These are phyloP conservation scores for Rhizopus delemar DNA, from an alignment of 371 early-diverging fungal species.

Conservation along the genomic window DNA sequence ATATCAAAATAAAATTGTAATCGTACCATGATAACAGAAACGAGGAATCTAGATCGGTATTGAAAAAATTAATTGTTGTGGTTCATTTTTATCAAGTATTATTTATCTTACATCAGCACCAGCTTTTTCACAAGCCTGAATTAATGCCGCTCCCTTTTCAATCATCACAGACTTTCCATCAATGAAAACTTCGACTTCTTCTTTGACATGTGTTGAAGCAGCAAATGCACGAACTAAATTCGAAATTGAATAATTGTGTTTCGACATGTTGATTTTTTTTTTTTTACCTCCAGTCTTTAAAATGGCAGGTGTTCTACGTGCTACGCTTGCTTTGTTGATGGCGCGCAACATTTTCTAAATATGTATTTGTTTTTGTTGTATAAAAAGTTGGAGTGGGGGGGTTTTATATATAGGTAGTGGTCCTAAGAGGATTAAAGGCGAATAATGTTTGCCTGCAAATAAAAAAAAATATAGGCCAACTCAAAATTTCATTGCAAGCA, in stretches of 20 bases:
- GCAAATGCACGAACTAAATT: constrained; percentile 55
- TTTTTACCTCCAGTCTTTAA: constrained; percentile 43
- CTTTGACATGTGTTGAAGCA: constrained; percentile 52
- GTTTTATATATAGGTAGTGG: constrained; percentile 8
- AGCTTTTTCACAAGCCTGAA: constrained; percentile 95
- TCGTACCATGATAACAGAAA: constrained; percentile 93
- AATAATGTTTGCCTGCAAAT: constrained; percentile 12
- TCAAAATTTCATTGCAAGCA: neutral
- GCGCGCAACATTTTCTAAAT: constrained; percentile 50
- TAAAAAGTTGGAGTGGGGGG: constrained; percentile 35
- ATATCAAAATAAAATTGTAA: neutral
- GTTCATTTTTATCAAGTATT: neutral
- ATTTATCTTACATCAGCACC: constrained; percentile 65
- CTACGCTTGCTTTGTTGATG: constrained; percentile 50
- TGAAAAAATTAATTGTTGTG: neutral
- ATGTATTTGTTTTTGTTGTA: constrained; percentile 2
- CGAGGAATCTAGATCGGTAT: constrained; percentile 74
- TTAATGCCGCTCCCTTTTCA: constrained; percentile 91
- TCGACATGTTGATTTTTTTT: neutral
- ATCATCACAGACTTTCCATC: constrained; percentile 90
- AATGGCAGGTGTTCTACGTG: constrained; percentile 49
- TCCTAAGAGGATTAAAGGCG: constrained; percentile 11
- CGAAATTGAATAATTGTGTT: constrained; percentile 11
- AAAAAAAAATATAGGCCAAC: constrained; percentile 9
- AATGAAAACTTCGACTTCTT: constrained; percentile 84